A percentile compares a stretch with the other conserved stretches of the same genome.
phyloP scores from a whole-genome alignment of 2,329 filamentous ascomycete genomes.

The Berkeleyomyces rouxiae region DNA sequence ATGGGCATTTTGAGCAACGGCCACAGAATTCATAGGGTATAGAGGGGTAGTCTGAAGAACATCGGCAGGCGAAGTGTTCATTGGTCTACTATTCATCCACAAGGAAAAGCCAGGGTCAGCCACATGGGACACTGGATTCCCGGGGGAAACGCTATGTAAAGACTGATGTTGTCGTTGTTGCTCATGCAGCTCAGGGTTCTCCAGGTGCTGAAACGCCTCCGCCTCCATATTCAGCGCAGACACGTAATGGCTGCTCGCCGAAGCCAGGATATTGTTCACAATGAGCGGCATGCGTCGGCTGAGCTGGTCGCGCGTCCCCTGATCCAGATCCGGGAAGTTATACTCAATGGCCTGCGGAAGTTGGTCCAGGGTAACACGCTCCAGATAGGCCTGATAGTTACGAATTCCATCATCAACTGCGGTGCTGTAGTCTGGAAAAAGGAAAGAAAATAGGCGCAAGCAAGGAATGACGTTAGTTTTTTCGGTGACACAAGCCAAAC shows the following conservation, averaged over 20 bases:
- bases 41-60: background rate
- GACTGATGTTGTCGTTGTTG: background rate
- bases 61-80: background rate
- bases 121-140: background rate
- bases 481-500: background rate
- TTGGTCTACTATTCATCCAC: background rate
- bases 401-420: slow-evolving; percentile 1
- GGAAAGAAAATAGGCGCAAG: background rate
- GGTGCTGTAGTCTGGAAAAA: slow-evolving; percentile 5
- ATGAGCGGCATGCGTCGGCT: background rate
- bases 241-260: background rate
- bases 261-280: background rate
- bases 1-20: background rate
- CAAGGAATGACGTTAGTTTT: slow-evolving; percentile 4
- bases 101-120: background rate
- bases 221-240: background rate
- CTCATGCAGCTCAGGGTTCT: background rate
- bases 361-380: background rate
- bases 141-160: background rate
- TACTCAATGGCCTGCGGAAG: background rate
- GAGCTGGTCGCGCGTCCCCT: background rate
- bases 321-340: background rate
- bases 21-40: background rate
- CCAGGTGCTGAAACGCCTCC: background rate
- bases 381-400: slow-evolving; percentile 8